Base-by-base conservation (phyloP, 1,139 yeast species). In the Suhomyces bolitotheri region DNA sequence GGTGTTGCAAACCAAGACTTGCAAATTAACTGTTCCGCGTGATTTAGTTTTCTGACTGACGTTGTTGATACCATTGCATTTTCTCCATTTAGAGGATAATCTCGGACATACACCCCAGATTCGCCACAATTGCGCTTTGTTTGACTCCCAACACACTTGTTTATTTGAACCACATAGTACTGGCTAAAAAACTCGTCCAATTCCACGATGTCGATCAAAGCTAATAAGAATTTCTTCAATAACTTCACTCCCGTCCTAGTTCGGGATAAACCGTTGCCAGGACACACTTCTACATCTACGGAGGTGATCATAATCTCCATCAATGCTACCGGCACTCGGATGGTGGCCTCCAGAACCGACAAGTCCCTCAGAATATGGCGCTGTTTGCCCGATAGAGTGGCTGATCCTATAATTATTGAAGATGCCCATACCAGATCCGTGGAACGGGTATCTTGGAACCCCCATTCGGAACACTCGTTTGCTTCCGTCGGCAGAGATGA, bases 401-500 rank as follows among this genome's bases (percentile, higher is more conserved):
- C 52, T 4, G 66, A 64, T 5, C 64, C 73, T 0, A 56, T 66
- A 12, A 56, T 64, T 2, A 65, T 75, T 2, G 73, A 65, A 16
- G 58, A 61, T 22, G 66, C 79, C 1, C 81, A 76, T 41, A 62
- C 59, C 2, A 64, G 62, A 39, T 60, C 76, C 2, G 76, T 78
- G 2, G 75, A 73, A 30, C 54, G 71, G 11, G 46, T 84, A 2
- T 55, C 77, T 2, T 85, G 92, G 89, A 71, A 78, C 39, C 85
- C 89, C 0, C 52, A 52, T 11, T 66, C 71, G 30, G 76, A 75
- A 16, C 64, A 62, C 27, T 59, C 71, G 16, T 64, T 85, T 41
- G 85, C 79, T 1, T 71, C 85, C 2, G 82, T 77, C 11, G 80
- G 82, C 1, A 60, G 74, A 34, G 86, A 81, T 45, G 56, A 60